Base-by-base conservation (phyloP, 345 rosid genomes). In the Kernera saxatilis region DNA sequence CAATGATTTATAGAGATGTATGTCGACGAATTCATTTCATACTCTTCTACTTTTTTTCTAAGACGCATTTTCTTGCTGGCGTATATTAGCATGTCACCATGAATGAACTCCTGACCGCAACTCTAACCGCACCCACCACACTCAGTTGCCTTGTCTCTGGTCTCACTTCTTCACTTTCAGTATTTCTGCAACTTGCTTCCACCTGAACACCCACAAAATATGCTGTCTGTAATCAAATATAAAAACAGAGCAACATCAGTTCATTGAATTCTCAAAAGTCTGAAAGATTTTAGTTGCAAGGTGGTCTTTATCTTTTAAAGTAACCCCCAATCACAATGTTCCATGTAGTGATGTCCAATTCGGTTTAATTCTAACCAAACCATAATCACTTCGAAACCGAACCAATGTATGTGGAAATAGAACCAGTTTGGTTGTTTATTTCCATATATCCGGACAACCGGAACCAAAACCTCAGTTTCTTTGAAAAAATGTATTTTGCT, bases 81-180 rank as follows among this genome's bases (percentile, higher is more conserved):
- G 3, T 44, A 57, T 57, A 50, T 58, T 48, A 70, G 74, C 67
- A 70, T 36, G 75, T 19, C 13, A 71, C 63, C 73, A 88, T 83
- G 3, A 87, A 85, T 58, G 51, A 75, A 64, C 89, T 86, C 83
- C 98, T 84, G 36, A 93, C 89, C 4, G 97, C 98, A 18, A 93
- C 90, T 76, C 83, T 91, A 19, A 88, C 89, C 2, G 97, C 88
- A 54, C 92, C 98, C 5, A 93, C 91, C 26, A 82, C 85, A 64
- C 98, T 80, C 12, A 79, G 83, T 70, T 93, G 98, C 82, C 82
- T 82, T 69, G 76, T 88, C 84, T 85, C 96, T 0, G 88, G 87
- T 69, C 88, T 91, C 59, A 86, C 74, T 48, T 84, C 86, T 23
- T 74, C 79, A 59, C 76, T 70, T 13, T 71, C 87, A 51, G 40